Base-by-base conservation (phyloP, 2,329 filamentous ascomycete genomes). In the Sporothrix humicola region DNA sequence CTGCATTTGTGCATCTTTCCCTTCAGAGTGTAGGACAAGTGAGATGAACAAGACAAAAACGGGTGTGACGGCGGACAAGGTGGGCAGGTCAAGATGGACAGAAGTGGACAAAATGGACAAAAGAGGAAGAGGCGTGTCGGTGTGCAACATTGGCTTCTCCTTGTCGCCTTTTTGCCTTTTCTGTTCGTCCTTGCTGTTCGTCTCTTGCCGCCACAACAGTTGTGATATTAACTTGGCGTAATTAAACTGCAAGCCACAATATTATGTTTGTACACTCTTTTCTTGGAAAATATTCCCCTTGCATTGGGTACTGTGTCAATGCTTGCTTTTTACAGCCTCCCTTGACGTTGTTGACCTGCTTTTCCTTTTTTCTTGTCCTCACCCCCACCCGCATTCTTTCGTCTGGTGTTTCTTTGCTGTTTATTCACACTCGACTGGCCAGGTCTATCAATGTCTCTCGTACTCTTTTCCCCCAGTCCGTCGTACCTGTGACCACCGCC, bases 11-110 rank as follows among this genome's bases (percentile, higher is more conserved):
- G n/a, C 15, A 37, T 37, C 13, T 42, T 44, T 20, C 10, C 20
- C 15, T 44, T 42, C 10, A 54, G 3, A 20, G 6, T 17, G 59
- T 9, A 46, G 59, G 37, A 46, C 59, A 15, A 46, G 23, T 9
- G 37, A 65, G 44, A 65, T 65, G n/a, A 65, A 44, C 9, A 46
- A 65, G 59, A 46, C 59, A 65, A 23, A 44, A 46, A 65, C 59
- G 42, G 59, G 59, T 44, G 59, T 46, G 59, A 65, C 59, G 59
- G 59, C 59, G 59, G 59, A 44, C 59, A 46, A 44, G 37, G 56
- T 15, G 56, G 56, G 37, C 56, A 59, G 23, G 23, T 26, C 23
- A 26, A 37, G 26, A 17, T 17, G 59, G 37, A 65, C 17, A 42
- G 31, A 37, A 7, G 7, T 37, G 31, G 31, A 37, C 31, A 37